Conservation (phyloP, 768 basidiomycete genomes). For the Postia placenta region DNA sequence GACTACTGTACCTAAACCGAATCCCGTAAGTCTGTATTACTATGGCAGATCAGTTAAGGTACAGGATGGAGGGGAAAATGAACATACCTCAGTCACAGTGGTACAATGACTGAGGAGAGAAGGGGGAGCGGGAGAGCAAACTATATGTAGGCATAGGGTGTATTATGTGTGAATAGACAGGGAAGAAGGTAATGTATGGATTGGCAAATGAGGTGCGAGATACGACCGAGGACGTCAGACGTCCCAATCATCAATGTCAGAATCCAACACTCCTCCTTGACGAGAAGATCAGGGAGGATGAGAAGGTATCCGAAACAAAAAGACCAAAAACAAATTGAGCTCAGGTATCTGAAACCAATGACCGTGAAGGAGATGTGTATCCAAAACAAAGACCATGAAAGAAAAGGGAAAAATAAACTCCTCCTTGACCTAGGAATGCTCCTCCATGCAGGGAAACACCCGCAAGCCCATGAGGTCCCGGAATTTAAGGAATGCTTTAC, state of each 20-base stretch:
- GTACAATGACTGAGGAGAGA: background rate
- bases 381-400: background rate
- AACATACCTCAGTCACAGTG: conserved; percentile 3
- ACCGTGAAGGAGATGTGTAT: background rate
- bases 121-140: background rate
- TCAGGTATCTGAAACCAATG: no score
- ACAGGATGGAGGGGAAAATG: no score
- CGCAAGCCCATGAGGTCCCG: conserved; percentile 13
- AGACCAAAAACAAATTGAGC: background rate
- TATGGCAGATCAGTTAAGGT: no score
- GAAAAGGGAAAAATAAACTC: background rate
- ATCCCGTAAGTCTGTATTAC: no score
- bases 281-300: background rate
- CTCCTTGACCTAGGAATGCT: conserved; percentile 1
- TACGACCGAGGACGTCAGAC: no score
- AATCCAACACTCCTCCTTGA: background rate
- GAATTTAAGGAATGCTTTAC: conserved; percentile 12
- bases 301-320: no score
- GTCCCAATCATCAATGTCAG: background rate
- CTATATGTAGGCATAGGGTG: no score
- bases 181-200: background rate
- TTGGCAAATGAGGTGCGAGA: background rate
- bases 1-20: no score
- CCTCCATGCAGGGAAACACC: conserved; percentile 13
- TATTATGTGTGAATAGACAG: background rate